Base-by-base conservation (phyloP, 257 asterid species). In the Fraxinus pennsylvanica region DNA sequence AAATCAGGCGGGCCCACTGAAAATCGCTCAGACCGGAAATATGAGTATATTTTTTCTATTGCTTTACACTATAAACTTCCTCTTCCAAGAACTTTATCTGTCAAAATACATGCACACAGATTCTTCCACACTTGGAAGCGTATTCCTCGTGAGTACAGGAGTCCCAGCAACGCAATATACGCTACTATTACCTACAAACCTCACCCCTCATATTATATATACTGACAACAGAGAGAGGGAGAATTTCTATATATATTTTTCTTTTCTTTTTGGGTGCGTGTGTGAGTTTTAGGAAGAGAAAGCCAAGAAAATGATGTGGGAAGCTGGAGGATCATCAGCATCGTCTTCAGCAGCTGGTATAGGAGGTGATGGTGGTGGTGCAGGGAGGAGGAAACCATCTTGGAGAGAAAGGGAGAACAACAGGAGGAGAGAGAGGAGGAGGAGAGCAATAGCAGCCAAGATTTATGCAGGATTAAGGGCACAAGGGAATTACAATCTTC, bases 391-490 rank as follows among this genome's bases (percentile, higher is more conserved):
- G 90, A 93, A 91, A 86, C 99, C 99, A 0, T 93, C 98, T 1
- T 91, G 94, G 95, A 88, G 96, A 71, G 99, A 96, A 85, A 90
- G 99, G 68, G 99, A 96, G 87, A 96, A 96, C 72, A 96, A 96
- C 77, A 76, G 94, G 96, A 90, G 97, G 89, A 90, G 98, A 81
- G 98, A 96, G 89, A 88, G 97, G 85, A 84, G 98, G 54, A 13
- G 54, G 19, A 45, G 54, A 45, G 54, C 54, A 45, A 45, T 10
- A 45, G n/a, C 54, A 45, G 17, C 54, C 6, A 45, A 45, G 17
- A 45, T 45, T 13, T 13, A 45, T 14, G 6, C 54, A 45, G 54
- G 54, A 10, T 12, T 45, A 45, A 45, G 54, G 54, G 6, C 54
- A 13, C 54, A 10, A 5, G 54, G 19, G 54, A 45, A 45, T 45